Evolutionary conservation across 441 rosid species (phyloP).

Genomic region (Capsella rubella): DNA sequence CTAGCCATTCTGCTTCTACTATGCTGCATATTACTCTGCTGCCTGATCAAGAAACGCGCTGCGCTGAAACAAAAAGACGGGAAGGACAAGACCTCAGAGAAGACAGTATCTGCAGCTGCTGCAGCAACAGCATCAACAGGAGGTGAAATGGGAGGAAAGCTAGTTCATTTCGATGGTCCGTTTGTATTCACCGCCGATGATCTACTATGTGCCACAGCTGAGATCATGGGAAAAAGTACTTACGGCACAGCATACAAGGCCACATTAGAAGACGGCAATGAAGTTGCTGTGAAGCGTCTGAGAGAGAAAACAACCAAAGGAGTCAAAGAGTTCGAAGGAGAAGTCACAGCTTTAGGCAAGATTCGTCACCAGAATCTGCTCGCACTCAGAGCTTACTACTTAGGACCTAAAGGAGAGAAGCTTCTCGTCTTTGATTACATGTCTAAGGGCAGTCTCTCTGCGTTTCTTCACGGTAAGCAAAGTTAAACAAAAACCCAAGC

Average conservation of each 20-base stretch:
- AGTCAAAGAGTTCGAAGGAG: slow-evolving; percentile 68
- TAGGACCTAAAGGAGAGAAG: slow-evolving; percentile 85
- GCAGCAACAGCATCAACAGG: slow-evolving; percentile 54
- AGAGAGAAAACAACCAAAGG: slow-evolving; percentile 79
- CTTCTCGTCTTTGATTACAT: slow-evolving; percentile 81
- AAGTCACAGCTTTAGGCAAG: slow-evolving; percentile 64
- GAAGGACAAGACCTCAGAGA: slow-evolving; percentile 43
- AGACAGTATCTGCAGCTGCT: slow-evolving; percentile 45
- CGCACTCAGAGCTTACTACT: slow-evolving; percentile 71
- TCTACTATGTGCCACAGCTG: slow-evolving; percentile 77
- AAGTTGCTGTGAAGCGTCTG: slow-evolving; percentile 75
- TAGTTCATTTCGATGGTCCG: slow-evolving; percentile 79
- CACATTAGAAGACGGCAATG: too few relatives aligned
- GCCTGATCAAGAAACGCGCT: slow-evolving; percentile 57
- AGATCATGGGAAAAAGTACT: slow-evolving; percentile 80
- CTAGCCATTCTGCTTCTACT: slow-evolving; percentile 55
- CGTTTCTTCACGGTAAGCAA: slow-evolving; percentile 70
- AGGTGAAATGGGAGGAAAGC: slow-evolving; percentile 76
- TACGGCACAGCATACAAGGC: slow-evolving; percentile 73
- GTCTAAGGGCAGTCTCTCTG: slow-evolving; percentile 71
- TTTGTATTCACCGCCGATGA: slow-evolving; percentile 82
- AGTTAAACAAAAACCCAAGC: not conserved
- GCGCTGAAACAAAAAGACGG: slow-evolving; percentile 55
- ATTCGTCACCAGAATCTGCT: slow-evolving; percentile 66
- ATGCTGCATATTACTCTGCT: slow-evolving; percentile 63